Evolutionary conservation across 2,329 filamentous ascomycete genomes (phyloP).

Genomic region (Fusarium gaditjirri): DNA sequence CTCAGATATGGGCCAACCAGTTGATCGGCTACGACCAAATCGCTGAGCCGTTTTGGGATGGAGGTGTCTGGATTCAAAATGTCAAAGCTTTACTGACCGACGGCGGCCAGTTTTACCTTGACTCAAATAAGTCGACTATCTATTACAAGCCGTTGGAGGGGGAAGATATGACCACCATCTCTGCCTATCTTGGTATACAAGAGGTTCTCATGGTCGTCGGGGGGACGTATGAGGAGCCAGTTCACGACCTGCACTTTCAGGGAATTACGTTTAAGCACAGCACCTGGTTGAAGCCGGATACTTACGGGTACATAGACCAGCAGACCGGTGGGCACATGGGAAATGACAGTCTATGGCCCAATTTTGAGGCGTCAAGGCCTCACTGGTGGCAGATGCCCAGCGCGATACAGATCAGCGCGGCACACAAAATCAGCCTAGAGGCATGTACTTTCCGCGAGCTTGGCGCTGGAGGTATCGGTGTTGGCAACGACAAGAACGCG

Average conservation of each 20-base stretch:
- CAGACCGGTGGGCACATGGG: slow-evolving; percentile 3
- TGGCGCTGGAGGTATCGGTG: not conserved
- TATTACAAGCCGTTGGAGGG: not conserved
- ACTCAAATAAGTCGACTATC: not conserved
- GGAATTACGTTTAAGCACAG: slow-evolving; percentile 6
- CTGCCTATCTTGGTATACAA: not conserved
- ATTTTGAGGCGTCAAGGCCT: not conserved
- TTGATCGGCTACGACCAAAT: slow-evolving; percentile 9
- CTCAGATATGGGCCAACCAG: not conserved
- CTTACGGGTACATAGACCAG: not conserved
- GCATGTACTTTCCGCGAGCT: slow-evolving; percentile 4
- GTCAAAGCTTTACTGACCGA: not conserved
- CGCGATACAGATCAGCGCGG: not conserved
- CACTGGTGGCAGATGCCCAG: slow-evolving; percentile 18
- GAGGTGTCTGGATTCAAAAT: slow-evolving; percentile 3
- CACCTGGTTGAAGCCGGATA: not conserved
- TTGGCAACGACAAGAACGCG: not conserved
- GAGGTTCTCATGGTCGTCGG: not conserved
- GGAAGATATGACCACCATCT: not conserved
- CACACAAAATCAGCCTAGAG: not conserved
- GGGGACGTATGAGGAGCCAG: not conserved
- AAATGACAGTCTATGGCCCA: not conserved
- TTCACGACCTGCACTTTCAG: not conserved
- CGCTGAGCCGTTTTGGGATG: slow-evolving; percentile 4
- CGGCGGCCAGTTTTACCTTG: not conserved